Base-by-base conservation (phyloP, 2,329 filamentous ascomycete genomes). In the Didymella exigua region DNA sequence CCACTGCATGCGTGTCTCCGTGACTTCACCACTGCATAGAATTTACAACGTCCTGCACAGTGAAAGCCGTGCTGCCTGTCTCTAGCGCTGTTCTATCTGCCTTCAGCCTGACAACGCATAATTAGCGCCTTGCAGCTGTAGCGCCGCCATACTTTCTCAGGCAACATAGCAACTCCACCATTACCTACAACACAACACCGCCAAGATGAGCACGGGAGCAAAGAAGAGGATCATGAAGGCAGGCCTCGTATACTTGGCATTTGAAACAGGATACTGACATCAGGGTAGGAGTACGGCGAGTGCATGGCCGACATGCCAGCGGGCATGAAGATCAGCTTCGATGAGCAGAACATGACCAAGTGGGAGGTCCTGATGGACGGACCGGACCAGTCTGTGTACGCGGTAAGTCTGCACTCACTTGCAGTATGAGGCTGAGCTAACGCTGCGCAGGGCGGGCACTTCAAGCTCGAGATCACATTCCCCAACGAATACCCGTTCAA, bases 401-500 rank as follows among this genome's bases (percentile, higher is more conserved):
- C 84, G 41, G 88, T 89, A 79, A 48, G 80, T 76, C 19, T 54
- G 36, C 37, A 43, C 34, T 26, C 46, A 37, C 29, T 24, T 56
- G 26, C 38, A 21, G 26, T 44, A 36, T 16, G n/a, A 29, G 38
- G 26, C 27, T 23, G 40, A 48, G 44, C 57, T 63, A 54, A 61
- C 49, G 58, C 44, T 18, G 38, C 42, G 41, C 47, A 88, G 81
- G 87, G 86, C 66, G 92, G 92, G 69, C 79, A 78, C 62, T 97
- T 91, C 83, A 84, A 85, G 63, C 78, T 97, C 58, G 77, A 87
- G 59, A 81, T 96, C 64, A 82, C 77, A 34, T 86, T 97, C 10
- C 91, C 92, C 13, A 78, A 81, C 65, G 88, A 91, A 69, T 96
- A 96, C 80, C 92, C 92, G 30, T 96, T 96, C 86, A 95, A 95